Percentiles rank a stretch among this genome's conserved stretches.
Evolutionary conservation across 2,329 filamentous ascomycete species (phyloP).

Genomic region (Sarocladium kiliense): DNA sequence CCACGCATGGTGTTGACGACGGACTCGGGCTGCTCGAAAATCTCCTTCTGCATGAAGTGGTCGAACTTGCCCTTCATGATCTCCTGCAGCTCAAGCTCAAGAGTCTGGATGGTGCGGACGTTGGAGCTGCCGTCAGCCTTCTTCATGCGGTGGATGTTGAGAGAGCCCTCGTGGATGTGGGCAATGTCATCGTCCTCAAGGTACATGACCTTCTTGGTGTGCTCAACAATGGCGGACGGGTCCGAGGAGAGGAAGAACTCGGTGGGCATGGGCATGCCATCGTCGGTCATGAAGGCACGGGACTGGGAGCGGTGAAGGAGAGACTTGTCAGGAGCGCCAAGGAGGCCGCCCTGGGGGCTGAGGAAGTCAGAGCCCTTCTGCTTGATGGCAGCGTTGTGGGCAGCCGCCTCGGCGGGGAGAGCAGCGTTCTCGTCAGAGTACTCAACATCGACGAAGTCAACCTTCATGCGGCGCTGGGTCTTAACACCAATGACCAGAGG

Average conservation of each 20-base stretch:
- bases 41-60: conserved; percentile 99
- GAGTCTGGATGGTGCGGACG: conserved; percentile 94
- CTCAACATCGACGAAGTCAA: conserved; percentile 99
- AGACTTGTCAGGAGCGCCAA: conserved; percentile 93
- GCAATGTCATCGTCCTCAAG: conserved; percentile 99
- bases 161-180: conserved; percentile 96
- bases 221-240: conserved; percentile 96
- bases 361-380: conserved; percentile 69
- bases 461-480: conserved; percentile 99
- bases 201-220: conserved; percentile 99
- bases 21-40: conserved; percentile 99
- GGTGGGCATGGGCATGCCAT: conserved; percentile 94
- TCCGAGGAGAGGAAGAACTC: conserved; percentile 99
- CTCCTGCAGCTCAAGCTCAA: conserved; percentile 98
- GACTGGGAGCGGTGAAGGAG: conserved; percentile 98
- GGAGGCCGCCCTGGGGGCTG: conserved; percentile 54
- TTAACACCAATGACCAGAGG: conserved; percentile 95
- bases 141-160: conserved; percentile 97
- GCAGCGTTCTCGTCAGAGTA: conserved; percentile 80
- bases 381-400: conserved; percentile 95
- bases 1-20: conserved; percentile 99
- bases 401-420: conserved; percentile 87
- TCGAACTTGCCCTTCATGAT: conserved; percentile 99
- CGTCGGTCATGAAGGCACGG: conserved; percentile 96
- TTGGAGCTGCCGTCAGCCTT: conserved; percentile 97